Base-by-base conservation (phyloP, 768 basidiomycete genomes). In the Boletus sensibilis region DNA sequence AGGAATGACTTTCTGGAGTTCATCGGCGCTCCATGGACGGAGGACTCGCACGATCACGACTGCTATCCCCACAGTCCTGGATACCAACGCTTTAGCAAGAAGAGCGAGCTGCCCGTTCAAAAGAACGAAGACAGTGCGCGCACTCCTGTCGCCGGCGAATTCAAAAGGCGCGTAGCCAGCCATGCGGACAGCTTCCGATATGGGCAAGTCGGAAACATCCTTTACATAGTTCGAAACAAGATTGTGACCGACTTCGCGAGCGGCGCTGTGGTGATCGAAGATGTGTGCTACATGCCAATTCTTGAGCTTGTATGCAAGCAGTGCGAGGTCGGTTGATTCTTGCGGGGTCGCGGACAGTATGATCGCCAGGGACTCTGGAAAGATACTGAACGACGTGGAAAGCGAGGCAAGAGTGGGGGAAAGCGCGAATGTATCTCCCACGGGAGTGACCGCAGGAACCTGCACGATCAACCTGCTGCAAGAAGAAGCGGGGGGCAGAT, bases 301-400 rank as follows among this genome's bases (percentile, higher is more conserved):
- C 16, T 79, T 78, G 48, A 90, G 72, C 56, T 78, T 79, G 76
- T 94, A 94, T n/a, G 92, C 79, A 46, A 92, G 78, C 27, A 82
- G 65, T 3, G 94, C 83, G 53, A 93, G 82, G 64, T 92, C 88
- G 45, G 87, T 81, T 16, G 90, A 79, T 69, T 97, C 92, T 60
- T 90, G 87, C 1, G 93, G 85, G 4, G 90, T 87, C 3, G 92
- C 86, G 38, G 94, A 95, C 53, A 96, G 79, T 47, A 97, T 73
- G 40, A 97, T 79, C 16, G 86, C 79, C 51, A 89, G 77, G 53
- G 82, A 78, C 54, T 85, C 81, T 3, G 87, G 85, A 27, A 95
- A 74, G 50, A 86, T 73, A 14, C 78, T 68, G 61, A 87, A 78
- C 14, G 82, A 74, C 7, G 86, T 78, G 27, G 83, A 79, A 55